Evolutionary conservation across 495 filamentous ascomycete species (phyloP), one percentile per base, ranked within the genome.

Genomic region (Penicillium herquei): DNA sequence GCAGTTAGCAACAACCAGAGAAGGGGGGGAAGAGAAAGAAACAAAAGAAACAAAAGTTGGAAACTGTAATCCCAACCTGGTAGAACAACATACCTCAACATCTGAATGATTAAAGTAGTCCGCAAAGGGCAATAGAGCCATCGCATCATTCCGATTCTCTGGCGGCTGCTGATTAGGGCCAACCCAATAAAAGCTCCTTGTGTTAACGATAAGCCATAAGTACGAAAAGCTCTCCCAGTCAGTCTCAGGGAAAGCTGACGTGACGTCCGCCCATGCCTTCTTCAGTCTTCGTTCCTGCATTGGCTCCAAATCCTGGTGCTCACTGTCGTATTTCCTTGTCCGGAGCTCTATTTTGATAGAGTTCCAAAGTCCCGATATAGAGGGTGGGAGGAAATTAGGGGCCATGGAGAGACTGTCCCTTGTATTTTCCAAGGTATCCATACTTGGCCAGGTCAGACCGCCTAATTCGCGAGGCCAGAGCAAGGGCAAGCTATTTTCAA

Each of bases 81-180:
- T 51, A 26, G 33, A 12, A 37, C 18, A n/a, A 68, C 68, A 18
- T 66, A 78, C 74, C 45, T 71, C 67, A 34, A 72, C 69, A 59
- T 87, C 83, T 1, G 78, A 73, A 67, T 94, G 92, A 66, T 96
- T 96, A 71, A 96, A 91, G 54, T 92, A 86, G 72, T 96, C 92
- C 3, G 90, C 84, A 55, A 95, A 91, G 1, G 92, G 92, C 69
- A 88, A 82, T 57, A 96, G 70, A 1, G 84, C 88, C 84, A 95
- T 89, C 46, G 84, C 81, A 68, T 94, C 87, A 62, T 89, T 87
- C 1, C 69, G 73, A 26, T 76, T 70, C 30, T 73, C 64, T 0
- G 83, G 79, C 12, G 77, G 65, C 51, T 85, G 79, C 44, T 76
- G 68, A 4, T 68, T 74, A 2, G 77, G 71, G 16, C 73, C 76